Evolutionary conservation across 2,329 filamentous ascomycete genomes (phyloP), one percentile per base, ranked within the genome.

Genomic region (Peltaster fructicola): DNA sequence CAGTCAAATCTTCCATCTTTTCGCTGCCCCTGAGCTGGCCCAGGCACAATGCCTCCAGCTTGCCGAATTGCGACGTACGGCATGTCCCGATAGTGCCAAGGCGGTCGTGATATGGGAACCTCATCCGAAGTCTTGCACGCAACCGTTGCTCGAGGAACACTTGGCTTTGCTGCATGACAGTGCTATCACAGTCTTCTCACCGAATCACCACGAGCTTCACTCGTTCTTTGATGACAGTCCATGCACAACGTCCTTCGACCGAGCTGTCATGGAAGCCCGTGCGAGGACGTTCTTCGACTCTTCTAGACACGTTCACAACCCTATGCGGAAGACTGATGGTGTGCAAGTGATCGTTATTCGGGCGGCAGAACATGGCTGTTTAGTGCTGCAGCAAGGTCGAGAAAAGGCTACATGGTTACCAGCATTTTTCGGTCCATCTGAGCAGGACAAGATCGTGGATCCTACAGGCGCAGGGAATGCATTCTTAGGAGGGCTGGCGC

Each of bases 71-170:
- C 22, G 27, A 9, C 18, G 11, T 2, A 15, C 19, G 5, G 8
- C 6, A 18, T 19, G 15, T 1, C 9, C 18, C 8, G 2, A 5
- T n/a, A n/a, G n/a, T 7, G 6, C 9, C 7, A 14, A 28, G 6
- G 38, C 40, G 4, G 24, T 42, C 14, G 23, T 41, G 2, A 31
- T 43, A 12, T 44, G 41, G 41, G 41, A 44, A 20, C 41, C 41
- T 5, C 39, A 42, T 15, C 31, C 40, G 7, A 42, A 42, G 23
- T 34, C 34, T 2, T 43, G 40, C 27, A 37, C 22, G 5, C 30
- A 35, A 6, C 25, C 26, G 5, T 37, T 31, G 2, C 31, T 40
- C 6, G 19, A 28, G 4, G 19, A 20, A 10, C 41, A 44, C 25
- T 20, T 33, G 14, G 9, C 25, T 7, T 9, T 33, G 3, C 9